Conservation (phyloP, 768 basidiomycete species). For the Tulasnella sp. region DNA sequence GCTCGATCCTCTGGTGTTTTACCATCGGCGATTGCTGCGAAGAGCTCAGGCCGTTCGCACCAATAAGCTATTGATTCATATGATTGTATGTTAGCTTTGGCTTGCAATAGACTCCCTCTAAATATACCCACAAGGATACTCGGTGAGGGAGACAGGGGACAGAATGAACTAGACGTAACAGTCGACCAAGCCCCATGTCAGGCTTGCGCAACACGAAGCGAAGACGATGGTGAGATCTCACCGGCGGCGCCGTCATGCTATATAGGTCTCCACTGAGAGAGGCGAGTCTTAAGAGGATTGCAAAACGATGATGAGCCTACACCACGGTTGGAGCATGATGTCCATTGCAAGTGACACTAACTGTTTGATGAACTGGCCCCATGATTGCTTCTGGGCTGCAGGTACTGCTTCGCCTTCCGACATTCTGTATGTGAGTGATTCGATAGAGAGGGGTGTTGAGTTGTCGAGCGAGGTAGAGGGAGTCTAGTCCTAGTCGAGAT, state of each 20-base stretch:
- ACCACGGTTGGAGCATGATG: not conserved
- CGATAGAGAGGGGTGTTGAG: not conserved
- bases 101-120: not conserved
- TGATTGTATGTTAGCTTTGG: not conserved
- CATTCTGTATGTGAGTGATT: not conserved
- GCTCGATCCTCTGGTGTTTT: constrained; percentile 60
- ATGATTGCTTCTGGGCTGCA: constrained; percentile 69
- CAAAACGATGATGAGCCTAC: not conserved
- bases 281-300: constrained; percentile 44
- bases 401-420: constrained; percentile 47
- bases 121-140: constrained; percentile 62
- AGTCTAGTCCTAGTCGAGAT: not conserved
- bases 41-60: constrained; percentile 88
- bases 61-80: constrained; percentile 67
- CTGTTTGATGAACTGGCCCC: constrained; percentile 89
- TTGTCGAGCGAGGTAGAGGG: not conserved
- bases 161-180: constrained; percentile 60
- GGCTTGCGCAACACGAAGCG: not conserved
- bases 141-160: constrained; percentile 80
- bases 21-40: constrained; percentile 75
- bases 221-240: not conserved
- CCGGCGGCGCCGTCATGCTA: constrained; percentile 57
- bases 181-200: not conserved
- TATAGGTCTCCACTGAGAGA: constrained; percentile 83
- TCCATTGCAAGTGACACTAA: constrained; percentile 28